Evolutionary conservation across 805 yeast genomes (phyloP), one percentile per base, ranked within the genome.

Genomic region (Candida sanyiensis): DNA sequence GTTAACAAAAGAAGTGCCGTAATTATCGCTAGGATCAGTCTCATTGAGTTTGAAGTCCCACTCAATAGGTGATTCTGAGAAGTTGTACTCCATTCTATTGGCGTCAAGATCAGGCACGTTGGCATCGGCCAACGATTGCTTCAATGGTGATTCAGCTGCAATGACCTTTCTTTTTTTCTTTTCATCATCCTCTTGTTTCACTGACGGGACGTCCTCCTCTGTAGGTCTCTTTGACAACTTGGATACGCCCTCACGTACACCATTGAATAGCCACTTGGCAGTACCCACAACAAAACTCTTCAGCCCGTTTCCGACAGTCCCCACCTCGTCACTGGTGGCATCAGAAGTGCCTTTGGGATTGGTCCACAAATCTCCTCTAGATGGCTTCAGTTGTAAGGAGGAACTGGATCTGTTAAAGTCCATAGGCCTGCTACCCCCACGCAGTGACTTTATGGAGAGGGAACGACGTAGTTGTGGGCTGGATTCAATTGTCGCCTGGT

Each of bases 1-100:
- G 30, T 50, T 45, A 29, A 57, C 33, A 34, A 67, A 59, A 3
- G 56, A 44, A 1, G 69, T 63, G 3, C 73, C 73, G 42, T 69
- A 69, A 21, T 62, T 60, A 5, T 40, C 39, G 3, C 33, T 30
- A 18, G 26, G 12, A n/a, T 17, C 33, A 12, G 15, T 25, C 11
- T 15, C 33, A 13, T 24, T 29, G 24, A 32, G 30, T 17, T 41
- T 36, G 28, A 47, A 26, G 21, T 50, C 42, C 56, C 57, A 52
- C 7, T 43, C 46, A 10, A 52, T 47, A 12, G 57, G 55, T 1
- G 52, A 46, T 12, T 45, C 33, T 4, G 38, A 38, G 26, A 54
- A 54, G 16, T 46, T 37, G 5, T 48, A 23, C 20, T 50, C 52
- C 9, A 43, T 31, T 7, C 44, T 33, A 1, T 42, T 25, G 9